Conservation (phyloP, 768 basidiomycete genomes). For the Lentinula detonsa region DNA sequence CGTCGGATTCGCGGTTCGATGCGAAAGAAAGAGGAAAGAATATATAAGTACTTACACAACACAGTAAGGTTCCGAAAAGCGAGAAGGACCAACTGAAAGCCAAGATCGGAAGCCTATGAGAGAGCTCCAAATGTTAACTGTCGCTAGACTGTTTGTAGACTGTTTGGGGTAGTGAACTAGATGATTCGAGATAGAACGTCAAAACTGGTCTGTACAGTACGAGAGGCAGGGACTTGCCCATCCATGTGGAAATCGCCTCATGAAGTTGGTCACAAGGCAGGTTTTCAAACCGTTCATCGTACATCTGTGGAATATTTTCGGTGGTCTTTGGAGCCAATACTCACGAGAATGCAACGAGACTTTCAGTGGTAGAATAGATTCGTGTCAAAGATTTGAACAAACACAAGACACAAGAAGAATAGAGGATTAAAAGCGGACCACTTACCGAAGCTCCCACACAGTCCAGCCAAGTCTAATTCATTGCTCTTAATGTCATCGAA, state of each 20-base stretch:
- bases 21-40: background rate
- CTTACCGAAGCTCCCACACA: no score
- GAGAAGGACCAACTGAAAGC: background rate
- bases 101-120: background rate
- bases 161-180: background rate
- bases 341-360: background rate
- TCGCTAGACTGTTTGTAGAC: background rate
- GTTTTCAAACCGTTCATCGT: background rate
- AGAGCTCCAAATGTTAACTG: background rate
- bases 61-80: background rate
- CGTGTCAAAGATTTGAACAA: no score
- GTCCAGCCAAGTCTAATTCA: no score
- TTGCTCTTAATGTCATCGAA: no score
- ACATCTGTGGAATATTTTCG: background rate
- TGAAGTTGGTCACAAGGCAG: background rate
- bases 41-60: background rate
- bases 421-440: no score
- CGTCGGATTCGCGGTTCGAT: background rate
- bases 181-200: background rate
- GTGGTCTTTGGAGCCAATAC: background rate
- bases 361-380: background rate
- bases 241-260: background rate
- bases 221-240: background rate
- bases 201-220: background rate
- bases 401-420: no score